Evolutionary conservation across 805 yeast species (phyloP).

Genomic region (Nakazawaea pomicola): DNA sequence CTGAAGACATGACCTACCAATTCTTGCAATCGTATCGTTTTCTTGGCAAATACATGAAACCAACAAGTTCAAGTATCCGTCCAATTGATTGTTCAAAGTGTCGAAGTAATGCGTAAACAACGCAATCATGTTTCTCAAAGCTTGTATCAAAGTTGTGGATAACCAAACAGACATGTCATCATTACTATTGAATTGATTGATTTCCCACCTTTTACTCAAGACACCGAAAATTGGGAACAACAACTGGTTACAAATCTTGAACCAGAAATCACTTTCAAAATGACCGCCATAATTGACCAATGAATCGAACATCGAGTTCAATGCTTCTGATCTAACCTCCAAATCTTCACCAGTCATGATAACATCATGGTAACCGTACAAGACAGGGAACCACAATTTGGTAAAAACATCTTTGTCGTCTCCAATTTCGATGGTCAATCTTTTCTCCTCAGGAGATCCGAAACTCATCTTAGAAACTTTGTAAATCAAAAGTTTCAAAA

Average conservation of each 20-base stretch:
- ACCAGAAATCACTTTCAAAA: constrained; percentile 79
- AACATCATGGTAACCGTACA: constrained; percentile 79
- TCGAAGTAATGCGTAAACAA: constrained; percentile 80
- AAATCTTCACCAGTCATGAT: constrained; percentile 92
- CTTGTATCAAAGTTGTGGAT: constrained; percentile 94
- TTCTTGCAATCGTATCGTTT: constrained; percentile 92
- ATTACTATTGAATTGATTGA: constrained; percentile 58
- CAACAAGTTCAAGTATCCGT: constrained; percentile 71
- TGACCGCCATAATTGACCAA: constrained; percentile 73
- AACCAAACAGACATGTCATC: constrained; percentile 95
- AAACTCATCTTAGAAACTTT: constrained; percentile 47
- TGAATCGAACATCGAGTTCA: constrained; percentile 77
- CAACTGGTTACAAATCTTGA: constrained; percentile 65
- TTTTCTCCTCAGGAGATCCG: constrained; percentile 18
- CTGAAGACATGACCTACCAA: constrained; percentile 86
- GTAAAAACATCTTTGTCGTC: constrained; percentile 34
- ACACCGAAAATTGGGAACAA: constrained; percentile 89
- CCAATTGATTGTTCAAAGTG: constrained; percentile 66
- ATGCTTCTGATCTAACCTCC: constrained; percentile 88
- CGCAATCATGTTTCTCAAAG: constrained; percentile 81
- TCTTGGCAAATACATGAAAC: constrained; percentile 93
- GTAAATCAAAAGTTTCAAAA: constrained; percentile 57
- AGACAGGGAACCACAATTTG: constrained; percentile 81
- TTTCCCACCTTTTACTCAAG: constrained; percentile 69
- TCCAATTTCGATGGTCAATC: constrained; percentile 14